Evolutionary conservation across 2,329 filamentous ascomycete genomes (phyloP).

Genomic region (Reticulascus tulasneorum): DNA sequence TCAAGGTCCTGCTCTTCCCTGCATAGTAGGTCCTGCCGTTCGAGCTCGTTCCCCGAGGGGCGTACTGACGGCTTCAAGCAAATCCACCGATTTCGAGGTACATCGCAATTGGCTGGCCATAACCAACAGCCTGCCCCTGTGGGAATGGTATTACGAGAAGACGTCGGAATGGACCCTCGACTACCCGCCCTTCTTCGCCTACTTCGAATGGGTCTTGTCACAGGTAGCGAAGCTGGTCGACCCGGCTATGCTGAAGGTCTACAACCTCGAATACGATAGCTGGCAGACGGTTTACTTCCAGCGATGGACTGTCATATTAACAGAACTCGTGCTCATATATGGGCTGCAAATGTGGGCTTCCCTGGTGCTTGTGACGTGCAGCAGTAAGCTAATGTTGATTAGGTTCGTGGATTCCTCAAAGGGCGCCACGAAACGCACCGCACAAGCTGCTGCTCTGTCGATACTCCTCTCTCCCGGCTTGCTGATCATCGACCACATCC

Average conservation of each 20-base stretch:
- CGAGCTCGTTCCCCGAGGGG: no score
- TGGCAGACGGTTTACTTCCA: constrained; percentile 96
- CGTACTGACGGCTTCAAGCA: no score
- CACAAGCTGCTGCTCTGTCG: constrained; percentile 83
- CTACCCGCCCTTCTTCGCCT: constrained; percentile 97
- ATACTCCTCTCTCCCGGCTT: constrained; percentile 88
- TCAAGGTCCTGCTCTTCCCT: constrained; percentile 90
- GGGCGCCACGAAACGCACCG: constrained; percentile 62
- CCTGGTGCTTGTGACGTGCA: not conserved
- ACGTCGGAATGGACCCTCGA: constrained; percentile 99
- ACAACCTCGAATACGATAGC: constrained; percentile 80
- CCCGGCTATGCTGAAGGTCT: constrained; percentile 74
- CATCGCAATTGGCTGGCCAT: constrained; percentile 98
- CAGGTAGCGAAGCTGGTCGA: constrained; percentile 75
- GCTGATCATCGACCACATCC: constrained; percentile 95
- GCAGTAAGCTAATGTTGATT: not conserved
- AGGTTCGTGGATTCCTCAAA: constrained; percentile 75
- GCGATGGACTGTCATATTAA: constrained; percentile 77
- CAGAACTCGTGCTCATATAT: constrained; percentile 79
- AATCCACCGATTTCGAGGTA: constrained; percentile 98
- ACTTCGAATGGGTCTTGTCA: constrained; percentile 91
- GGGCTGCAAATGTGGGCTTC: constrained; percentile 65
- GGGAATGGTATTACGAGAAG: constrained; percentile 94
- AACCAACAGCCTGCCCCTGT: constrained; percentile 80
- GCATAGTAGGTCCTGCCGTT: constrained; percentile 90